Conservation (phyloP, 2,329 filamentous ascomycete species). For the Talaromyces sp. region DNA sequence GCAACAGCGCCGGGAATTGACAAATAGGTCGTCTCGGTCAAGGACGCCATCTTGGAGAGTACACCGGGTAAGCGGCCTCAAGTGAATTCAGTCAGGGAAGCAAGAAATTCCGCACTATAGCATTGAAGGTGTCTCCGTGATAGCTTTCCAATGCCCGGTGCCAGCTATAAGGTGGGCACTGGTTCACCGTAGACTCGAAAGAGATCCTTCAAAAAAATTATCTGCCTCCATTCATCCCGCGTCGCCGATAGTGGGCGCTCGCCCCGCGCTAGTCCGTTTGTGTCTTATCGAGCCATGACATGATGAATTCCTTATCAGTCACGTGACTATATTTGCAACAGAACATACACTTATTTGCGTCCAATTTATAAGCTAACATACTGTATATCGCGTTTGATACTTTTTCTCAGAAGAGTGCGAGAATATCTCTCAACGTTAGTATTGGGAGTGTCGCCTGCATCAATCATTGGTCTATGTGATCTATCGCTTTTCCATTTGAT, state of each 20-base stretch:
- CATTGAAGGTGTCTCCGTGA: background rate
- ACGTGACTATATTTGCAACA: background rate
- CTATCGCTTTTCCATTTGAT: background rate
- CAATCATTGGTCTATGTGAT: background rate
- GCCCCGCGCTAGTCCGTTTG: conserved; percentile 11
- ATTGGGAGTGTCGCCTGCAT: too few relatives aligned
- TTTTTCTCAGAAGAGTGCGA: background rate
- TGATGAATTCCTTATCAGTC: conserved; percentile 10
- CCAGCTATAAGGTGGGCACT: background rate
- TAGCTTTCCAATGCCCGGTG: background rate
- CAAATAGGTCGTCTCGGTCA: conserved; percentile 25
- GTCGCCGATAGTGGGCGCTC: conserved; percentile 1
- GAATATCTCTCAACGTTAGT: background rate
- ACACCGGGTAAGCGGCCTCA: background rate
- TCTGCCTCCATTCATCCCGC: conserved; percentile 2
- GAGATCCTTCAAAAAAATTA: conserved; percentile 4
- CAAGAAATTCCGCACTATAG: background rate
- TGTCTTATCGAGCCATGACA: conserved; percentile 9
- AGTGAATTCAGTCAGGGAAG: background rate
- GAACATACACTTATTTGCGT: background rate
- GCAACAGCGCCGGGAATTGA: conserved; percentile 38
- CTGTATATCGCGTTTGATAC: background rate
- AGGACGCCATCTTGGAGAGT: conserved; percentile 27
- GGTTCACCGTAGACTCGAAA: background rate
- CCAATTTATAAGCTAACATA: background rate